phyloP scores from a whole-genome alignment of 106 monocot genomes.

The Cymbidium sinense region DNA sequence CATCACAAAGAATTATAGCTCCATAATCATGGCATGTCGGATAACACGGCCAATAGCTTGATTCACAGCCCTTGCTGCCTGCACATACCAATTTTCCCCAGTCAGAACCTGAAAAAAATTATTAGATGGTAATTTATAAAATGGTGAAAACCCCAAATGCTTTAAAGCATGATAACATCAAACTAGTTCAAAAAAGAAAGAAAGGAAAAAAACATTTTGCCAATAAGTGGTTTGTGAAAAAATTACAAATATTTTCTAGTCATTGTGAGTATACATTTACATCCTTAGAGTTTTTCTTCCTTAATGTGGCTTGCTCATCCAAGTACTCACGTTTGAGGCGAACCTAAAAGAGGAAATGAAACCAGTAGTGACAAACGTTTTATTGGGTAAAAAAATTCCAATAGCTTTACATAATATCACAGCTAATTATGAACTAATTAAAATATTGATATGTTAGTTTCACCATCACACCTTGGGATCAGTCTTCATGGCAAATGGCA shows the following conservation, averaged over 20 bases:
- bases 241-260: not conserved
- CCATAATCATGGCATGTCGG: constrained; percentile 94
- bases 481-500: constrained; percentile 76
- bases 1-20: constrained; percentile 95
- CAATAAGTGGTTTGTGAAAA: not conserved
- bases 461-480: constrained; percentile 82
- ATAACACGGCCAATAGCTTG: constrained; percentile 99
- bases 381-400: not conserved
- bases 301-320: constrained; percentile 50
- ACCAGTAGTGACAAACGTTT: not conserved
- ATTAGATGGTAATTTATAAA: not conserved
- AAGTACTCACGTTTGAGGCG: constrained; percentile 94
- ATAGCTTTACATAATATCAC: not conserved
- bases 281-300: constrained; percentile 56
- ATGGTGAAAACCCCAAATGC: not conserved
- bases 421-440: not conserved
- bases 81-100: constrained; percentile 95
- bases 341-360: constrained; percentile 37
- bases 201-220: not conserved
- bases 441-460: not conserved
- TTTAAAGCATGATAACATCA: not conserved
- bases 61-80: constrained; percentile 95
- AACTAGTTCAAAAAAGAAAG: not conserved
- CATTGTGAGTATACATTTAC: not conserved
- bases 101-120: constrained; percentile 50